Evolutionary conservation across 2,329 filamentous ascomycete genomes (phyloP).

Genomic region (Polychaeton citri): DNA sequence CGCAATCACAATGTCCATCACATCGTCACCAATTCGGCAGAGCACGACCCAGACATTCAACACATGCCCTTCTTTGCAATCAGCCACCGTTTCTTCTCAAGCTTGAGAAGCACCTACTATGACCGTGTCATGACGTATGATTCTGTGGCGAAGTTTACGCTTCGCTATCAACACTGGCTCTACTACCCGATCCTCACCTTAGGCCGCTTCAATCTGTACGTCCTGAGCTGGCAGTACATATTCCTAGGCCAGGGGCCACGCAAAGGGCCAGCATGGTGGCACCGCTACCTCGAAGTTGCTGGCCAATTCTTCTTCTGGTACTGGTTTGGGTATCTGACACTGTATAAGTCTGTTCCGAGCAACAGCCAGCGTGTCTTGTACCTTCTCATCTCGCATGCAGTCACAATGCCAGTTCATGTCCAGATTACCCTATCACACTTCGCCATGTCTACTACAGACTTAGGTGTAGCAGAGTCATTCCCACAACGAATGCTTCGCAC

Average conservation of each 20-base stretch:
- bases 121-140: constrained; percentile 53
- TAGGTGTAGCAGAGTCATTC: constrained; percentile 53
- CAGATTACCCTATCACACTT: constrained; percentile 63
- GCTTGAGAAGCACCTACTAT: constrained; percentile 52
- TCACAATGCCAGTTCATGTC: constrained; percentile 50
- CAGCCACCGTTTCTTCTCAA: constrained; percentile 51
- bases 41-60: constrained; percentile 89
- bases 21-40: constrained; percentile 69
- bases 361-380: constrained; percentile 45
- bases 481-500: constrained; percentile 57
- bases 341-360: constrained; percentile 47
- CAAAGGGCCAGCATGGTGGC: constrained; percentile 53
- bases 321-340: constrained; percentile 52
- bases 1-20: constrained; percentile 29
- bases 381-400: constrained; percentile 48
- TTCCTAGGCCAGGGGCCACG: constrained; percentile 41
- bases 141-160: constrained; percentile 42
- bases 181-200: constrained; percentile 55
- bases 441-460: constrained; percentile 55
- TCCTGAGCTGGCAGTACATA: constrained; percentile 53
- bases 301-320: constrained; percentile 55
- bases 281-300: constrained; percentile 50
- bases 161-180: constrained; percentile 50
- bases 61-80: constrained; percentile 59
- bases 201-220: constrained; percentile 60